Evolutionary conservation across 495 filamentous ascomycete species (phyloP), one percentile per base, ranked within the genome.

Genomic region (Penicillium silybi): DNA sequence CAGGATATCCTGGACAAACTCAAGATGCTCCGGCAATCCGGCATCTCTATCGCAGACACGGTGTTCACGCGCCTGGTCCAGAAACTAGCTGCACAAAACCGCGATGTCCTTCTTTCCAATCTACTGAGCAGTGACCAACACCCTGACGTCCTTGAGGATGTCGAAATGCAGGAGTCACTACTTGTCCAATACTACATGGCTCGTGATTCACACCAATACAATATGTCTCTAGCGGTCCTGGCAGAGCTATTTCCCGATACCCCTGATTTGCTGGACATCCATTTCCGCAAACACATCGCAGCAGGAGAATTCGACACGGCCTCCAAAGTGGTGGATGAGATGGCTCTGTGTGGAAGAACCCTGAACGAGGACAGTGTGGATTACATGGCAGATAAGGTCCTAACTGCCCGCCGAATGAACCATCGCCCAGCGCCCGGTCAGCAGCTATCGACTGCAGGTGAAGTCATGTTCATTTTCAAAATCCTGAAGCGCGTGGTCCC

Each of bases 111-210:
- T 43, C 72, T 92, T 10, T 64, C 76, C 11, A 74, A 79, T 49
- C 59, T 95, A 2, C 59, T 92, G 2, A 57, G 74, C 19, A 85
- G 80, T 44, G 88, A 92, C 58, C 82, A 89, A 40, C 88, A 93
- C 64, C 87, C 87, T 0, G 87, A 90, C 52, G 74, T 80, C 4
- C 80, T 88, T 20, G 87, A 89, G 47, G 83, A 95, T 63, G 41
- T 42, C 0, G 37, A 69, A 1, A 56, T 83, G 2, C 87, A 88
- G 58, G 78, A 84, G 56, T 65, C 64, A 6, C 65, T 87, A 7
- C 66, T 88, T 8, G 42, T 68, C 2, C 70, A 68, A 13, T 81
- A 81, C 56, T 72, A 83, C 23, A 59, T 71, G 32, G 52, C 61
- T 27, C 63, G 67, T 22, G 79, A 86, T 41, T 77, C 68, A 71